Percentiles rank a stretch among this genome's conserved stretches.
phyloP scores from a whole-genome alignment of 345 rosid species.

The Excoecaria agallocha region DNA sequence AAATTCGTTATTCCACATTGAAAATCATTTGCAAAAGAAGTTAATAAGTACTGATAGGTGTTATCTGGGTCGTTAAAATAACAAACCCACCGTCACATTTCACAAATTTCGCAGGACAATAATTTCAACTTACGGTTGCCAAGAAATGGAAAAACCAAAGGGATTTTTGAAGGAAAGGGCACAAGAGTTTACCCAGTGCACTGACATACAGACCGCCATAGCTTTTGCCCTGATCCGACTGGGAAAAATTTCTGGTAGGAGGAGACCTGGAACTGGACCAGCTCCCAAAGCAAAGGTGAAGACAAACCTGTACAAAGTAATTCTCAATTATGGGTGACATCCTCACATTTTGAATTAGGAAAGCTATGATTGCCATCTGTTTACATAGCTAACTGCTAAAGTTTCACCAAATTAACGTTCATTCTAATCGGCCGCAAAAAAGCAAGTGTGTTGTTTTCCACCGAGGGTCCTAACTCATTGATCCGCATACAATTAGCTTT shows the following conservation, averaged over 20 bases:
- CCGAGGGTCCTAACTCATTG: background rate
- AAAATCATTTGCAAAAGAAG: background rate
- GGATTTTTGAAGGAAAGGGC: background rate
- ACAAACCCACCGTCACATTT: background rate
- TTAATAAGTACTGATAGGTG: background rate
- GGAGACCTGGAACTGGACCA: conserved; percentile 96
- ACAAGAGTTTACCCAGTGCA: conserved; percentile 78
- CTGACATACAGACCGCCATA: conserved; percentile 95
- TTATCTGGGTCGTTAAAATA: background rate
- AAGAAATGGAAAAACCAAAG: background rate
- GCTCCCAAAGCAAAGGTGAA: conserved; percentile 91
- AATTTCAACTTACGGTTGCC: background rate
- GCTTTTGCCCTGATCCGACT: conserved; percentile 93
- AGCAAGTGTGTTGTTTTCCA: background rate
- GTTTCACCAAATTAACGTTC: background rate
- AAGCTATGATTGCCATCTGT: background rate
- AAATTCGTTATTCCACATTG: background rate
- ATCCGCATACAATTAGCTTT: background rate
- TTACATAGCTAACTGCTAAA: background rate
- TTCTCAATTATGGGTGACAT: conserved; percentile 14
- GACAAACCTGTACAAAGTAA: conserved; percentile 64
- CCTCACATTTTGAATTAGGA: background rate
- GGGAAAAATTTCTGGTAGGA: conserved; percentile 91
- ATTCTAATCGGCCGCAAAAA: background rate
- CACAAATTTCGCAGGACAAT: background rate